A percentile compares a stretch with the other conserved stretches of the same genome.
phyloP scores from a whole-genome alignment of 805 yeast species.

The Nakazawaea pomicola region DNA sequence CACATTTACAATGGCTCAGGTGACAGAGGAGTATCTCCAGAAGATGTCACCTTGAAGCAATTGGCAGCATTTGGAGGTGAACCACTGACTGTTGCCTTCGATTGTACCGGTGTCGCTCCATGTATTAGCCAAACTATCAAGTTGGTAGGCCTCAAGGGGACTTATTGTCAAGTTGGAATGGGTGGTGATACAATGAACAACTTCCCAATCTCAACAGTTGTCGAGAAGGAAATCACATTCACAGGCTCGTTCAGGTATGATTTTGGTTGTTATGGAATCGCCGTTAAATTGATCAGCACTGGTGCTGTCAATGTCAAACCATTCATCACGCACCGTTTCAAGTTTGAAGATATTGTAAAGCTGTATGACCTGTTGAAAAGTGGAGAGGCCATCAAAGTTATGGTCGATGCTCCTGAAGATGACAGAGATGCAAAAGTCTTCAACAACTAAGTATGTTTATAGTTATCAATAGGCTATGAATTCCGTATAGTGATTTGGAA shows the following conservation, averaged over 20 bases:
- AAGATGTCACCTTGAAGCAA: conserved; percentile 32
- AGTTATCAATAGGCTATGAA: too few relatives aligned
- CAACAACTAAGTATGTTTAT: neutral
- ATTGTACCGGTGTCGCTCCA: conserved; percentile 79
- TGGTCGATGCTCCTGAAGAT: conserved; percentile 67
- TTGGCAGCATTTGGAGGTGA: conserved; percentile 34
- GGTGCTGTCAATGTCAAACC: conserved; percentile 64
- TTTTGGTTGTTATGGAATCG: conserved; percentile 68
- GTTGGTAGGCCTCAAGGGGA: conserved; percentile 61
- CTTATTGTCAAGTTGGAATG: conserved; percentile 82
- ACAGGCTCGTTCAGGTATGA: conserved; percentile 80
- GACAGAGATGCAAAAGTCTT: conserved; percentile 3
- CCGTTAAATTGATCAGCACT: conserved; percentile 60
- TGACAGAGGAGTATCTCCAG: conserved; percentile 36
- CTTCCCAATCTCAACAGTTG: conserved; percentile 73
- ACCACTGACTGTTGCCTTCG: conserved; percentile 54
- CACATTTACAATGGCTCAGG: conserved; percentile 47
- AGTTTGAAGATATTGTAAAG: conserved; percentile 65
- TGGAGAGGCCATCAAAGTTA: conserved; percentile 71
- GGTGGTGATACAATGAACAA: conserved; percentile 56
- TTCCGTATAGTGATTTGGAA: too few relatives aligned
- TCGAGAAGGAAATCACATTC: conserved; percentile 61
- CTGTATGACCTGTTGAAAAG: conserved; percentile 70
- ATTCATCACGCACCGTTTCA: conserved; percentile 69
- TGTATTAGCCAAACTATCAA: conserved; percentile 68